Evolutionary conservation across 2,329 filamentous ascomycete genomes (phyloP).

Genomic region (Calonectria leucothoes): DNA sequence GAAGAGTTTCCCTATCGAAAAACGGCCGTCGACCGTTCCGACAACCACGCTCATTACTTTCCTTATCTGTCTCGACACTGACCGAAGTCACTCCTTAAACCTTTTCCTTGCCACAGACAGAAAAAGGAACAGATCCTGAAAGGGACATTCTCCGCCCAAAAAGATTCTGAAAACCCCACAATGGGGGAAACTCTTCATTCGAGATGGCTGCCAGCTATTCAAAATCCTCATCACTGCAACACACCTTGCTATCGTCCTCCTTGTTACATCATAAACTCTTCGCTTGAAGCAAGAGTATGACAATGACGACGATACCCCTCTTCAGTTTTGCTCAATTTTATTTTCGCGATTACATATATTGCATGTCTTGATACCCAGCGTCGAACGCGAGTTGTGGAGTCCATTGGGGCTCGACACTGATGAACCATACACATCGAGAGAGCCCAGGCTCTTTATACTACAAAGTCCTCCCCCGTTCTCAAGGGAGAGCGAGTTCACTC

Average conservation of each 20-base stretch:
- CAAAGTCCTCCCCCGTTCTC: slow-evolving; percentile 27
- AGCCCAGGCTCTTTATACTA: slow-evolving; percentile 25
- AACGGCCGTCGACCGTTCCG: slow-evolving; percentile 23
- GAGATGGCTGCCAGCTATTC: slow-evolving; percentile 6
- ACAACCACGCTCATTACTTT: slow-evolving; percentile 38
- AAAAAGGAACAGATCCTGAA: slow-evolving; percentile 8
- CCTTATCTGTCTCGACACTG: slow-evolving; percentile 32
- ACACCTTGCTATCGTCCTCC: not conserved
- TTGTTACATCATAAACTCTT: slow-evolving; percentile 17
- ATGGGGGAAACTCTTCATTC: slow-evolving; percentile 37
- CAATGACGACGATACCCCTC: slow-evolving; percentile 37
- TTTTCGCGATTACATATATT: slow-evolving; percentile 46
- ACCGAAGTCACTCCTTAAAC: slow-evolving; percentile 49
- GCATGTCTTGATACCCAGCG: slow-evolving; percentile 45
- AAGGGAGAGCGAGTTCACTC: slow-evolving; percentile 28
- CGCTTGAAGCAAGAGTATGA: slow-evolving; percentile 41
- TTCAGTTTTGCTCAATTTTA: slow-evolving; percentile 39
- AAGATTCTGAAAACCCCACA: slow-evolving; percentile 35
- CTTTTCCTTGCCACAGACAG: slow-evolving; percentile 42
- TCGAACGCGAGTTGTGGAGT: slow-evolving; percentile 39
- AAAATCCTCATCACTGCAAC: slow-evolving; percentile 7
- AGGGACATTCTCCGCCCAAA: slow-evolving; percentile 28
- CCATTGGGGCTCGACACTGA: slow-evolving; percentile 32
- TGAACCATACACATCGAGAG: slow-evolving; percentile 37
- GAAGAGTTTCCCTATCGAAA: slow-evolving; percentile 38